These are phyloP conservation scores for Backusella parvicylindrica DNA, from an alignment of 192 early-diverging fungal species.

Conservation along the genomic window DNA sequence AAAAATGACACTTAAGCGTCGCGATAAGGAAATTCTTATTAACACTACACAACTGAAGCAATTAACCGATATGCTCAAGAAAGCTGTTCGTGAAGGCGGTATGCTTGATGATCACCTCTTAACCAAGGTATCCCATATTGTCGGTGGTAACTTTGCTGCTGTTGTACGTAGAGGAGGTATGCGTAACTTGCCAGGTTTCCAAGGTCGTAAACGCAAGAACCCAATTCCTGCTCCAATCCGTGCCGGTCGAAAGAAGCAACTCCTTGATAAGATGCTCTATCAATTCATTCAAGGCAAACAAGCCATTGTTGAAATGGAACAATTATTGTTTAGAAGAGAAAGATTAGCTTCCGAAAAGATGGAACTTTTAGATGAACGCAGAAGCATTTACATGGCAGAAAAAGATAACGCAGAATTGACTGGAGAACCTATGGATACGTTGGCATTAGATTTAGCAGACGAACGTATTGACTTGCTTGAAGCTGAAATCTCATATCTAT, in stretches of 20 bases:
- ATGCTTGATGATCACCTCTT: conserved; percentile 28
- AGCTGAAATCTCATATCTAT: conserved; percentile 55
- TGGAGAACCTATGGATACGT: conserved; percentile 24
- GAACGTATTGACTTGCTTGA: conserved; percentile 55
- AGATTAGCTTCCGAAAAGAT: conserved; percentile 45
- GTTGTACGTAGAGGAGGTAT: conserved; percentile 20
- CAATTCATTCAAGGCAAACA: conserved; percentile 54
- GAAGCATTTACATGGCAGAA: conserved; percentile 45
- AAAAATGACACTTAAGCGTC: conserved; percentile 54
- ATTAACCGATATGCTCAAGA: conserved; percentile 51
- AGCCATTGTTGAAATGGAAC: conserved; percentile 52
- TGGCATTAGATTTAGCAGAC: conserved; percentile 49
- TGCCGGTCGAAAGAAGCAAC: conserved; percentile 50
- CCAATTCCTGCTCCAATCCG: conserved; percentile 29
- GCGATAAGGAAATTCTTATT: conserved; percentile 51
- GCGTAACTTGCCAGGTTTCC: conserved; percentile 7
- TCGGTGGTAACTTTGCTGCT: conserved; percentile 39
- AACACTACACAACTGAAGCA: conserved; percentile 42
- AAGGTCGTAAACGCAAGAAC: conserved; percentile 16
- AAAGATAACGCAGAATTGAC: conserved; percentile 27
- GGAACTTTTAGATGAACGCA: conserved; percentile 50
- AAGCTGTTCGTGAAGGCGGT: conserved; percentile 38
- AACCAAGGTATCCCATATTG: conserved; percentile 25
- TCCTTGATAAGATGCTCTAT: conserved; percentile 51
- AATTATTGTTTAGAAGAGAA: conserved; percentile 42